Conservation (phyloP, 2,329 filamentous ascomycete genomes). For the Trichoderma koningiopsis region DNA sequence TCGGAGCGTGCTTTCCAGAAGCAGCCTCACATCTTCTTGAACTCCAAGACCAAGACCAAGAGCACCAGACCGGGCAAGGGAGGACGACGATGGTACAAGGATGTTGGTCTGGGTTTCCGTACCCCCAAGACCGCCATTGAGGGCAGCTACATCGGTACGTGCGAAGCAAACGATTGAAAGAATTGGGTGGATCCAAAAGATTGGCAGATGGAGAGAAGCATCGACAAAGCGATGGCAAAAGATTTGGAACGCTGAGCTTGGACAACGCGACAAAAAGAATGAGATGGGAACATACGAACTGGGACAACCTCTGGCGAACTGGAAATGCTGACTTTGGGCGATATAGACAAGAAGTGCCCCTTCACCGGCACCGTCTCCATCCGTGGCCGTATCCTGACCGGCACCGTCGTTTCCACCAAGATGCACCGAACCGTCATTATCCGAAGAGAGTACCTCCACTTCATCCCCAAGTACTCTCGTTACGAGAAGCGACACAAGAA, state of each 20-base stretch:
- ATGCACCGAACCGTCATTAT: conserved; percentile 99
- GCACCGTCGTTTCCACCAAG: conserved; percentile 99
- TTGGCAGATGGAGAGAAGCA: conserved; percentile 1
- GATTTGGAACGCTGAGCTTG: background rate
- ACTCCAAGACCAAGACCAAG: conserved; percentile 89
- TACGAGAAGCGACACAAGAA: conserved; percentile 99
- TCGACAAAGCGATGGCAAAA: background rate
- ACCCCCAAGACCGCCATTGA: conserved; percentile 99
- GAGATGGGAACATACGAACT: background rate
- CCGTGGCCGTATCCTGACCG: conserved; percentile 99
- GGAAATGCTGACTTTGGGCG: conserved; percentile 33
- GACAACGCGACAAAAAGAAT: background rate
- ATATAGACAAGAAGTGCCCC: conserved; percentile 99
- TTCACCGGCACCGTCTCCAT: conserved; percentile 99
- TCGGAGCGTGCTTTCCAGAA: conserved; percentile 99
- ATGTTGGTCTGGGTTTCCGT: conserved; percentile 98
- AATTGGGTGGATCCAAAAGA: background rate
- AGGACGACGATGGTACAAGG: conserved; percentile 96
- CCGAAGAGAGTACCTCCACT: conserved; percentile 99
- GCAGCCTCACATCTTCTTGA: conserved; percentile 99
- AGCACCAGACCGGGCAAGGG: conserved; percentile 86
- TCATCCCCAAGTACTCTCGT: conserved; percentile 98
- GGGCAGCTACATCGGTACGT: conserved; percentile 98
- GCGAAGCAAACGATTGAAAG: conserved; percentile 31
- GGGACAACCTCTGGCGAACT: background rate